Base-by-base conservation (phyloP, 2,329 filamentous ascomycete species). In the Niveomyces coronatus region DNA sequence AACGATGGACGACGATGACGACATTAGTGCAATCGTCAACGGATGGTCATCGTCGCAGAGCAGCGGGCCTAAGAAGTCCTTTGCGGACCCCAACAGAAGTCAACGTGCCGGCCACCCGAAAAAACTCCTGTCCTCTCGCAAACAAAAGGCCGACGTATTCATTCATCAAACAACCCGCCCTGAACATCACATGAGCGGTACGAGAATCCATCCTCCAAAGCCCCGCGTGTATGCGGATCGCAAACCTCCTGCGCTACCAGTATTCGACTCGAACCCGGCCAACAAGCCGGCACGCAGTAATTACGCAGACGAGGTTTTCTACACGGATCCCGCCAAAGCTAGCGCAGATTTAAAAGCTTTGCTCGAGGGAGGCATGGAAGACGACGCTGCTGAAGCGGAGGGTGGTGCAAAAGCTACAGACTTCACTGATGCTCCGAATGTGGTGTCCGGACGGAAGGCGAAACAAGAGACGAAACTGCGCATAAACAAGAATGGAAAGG, bases 331-430 rank as follows among this genome's bases (percentile, higher is more conserved):
- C 0, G 65, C 67, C 41, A 81, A 85, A 54, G 83, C 85, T 9
- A 76, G 74, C 35, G 79, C 79, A 32, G 84, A 89, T 47, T 69
- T 91, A 46, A 91, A 91, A 55, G 82, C 81, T 7, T 58, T 91
- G n/a, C 67, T 91, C 2, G 85, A 89, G 54, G 85, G 83, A 7
- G 82, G 82, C 9, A 77, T 89, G 59, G 82, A 88, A 37, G 82
- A 85, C 11, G 79, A 82, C 0, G 75, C 78, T 1, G 77, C 82
- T 33, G 66, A 65, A 16, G 63, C 63, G 4, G 65, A 61, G 35
- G 62, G 60, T 30, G 63, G 57, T 14, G 45, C 50, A 14, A 33
- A 39, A 17, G 10, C 26, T 14, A 20, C 13, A 8, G 27, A 1
- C n/a, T 3, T 11, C 6, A 15, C 9, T 5, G 9, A 11, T 16